These are phyloP conservation scores for Fraxinus dipetala DNA, from an alignment of 305 asterid species.

Conservation along the genomic window DNA sequence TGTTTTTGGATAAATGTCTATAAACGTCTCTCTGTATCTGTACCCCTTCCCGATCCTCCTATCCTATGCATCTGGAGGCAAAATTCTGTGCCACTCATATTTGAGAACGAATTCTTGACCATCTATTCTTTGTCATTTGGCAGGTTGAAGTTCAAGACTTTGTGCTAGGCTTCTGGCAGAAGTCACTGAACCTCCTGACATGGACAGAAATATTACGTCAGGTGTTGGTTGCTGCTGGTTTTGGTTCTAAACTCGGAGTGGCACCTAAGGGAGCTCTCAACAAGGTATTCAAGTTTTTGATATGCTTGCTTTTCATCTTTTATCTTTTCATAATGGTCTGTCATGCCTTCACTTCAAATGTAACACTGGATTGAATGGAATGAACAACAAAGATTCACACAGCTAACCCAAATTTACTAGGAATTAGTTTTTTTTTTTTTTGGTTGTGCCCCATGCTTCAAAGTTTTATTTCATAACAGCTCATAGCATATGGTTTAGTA, in stretches of 20 bases:
- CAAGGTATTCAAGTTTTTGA: conserved; percentile 56
- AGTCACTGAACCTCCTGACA: conserved; percentile 75
- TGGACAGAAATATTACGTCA: conserved; percentile 89
- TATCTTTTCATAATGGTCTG: conserved; percentile 5
- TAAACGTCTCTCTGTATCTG: neutral
- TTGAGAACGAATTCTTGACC: conserved; percentile 9
- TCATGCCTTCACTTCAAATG: neutral
- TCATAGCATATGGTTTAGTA: conserved; percentile 19
- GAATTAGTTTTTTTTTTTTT: neutral
- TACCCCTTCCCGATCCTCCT: neutral
- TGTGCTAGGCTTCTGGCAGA: conserved; percentile 65
- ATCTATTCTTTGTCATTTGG: conserved; percentile 26
- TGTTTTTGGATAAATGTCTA: neutral
- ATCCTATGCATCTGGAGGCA: neutral
- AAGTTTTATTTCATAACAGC: conserved; percentile 14
- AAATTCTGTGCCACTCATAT: neutral
- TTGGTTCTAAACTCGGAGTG: conserved; percentile 60
- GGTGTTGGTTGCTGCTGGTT: conserved; percentile 81
- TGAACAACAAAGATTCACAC: neutral
- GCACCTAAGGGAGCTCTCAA: conserved; percentile 36
- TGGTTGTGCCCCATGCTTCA: neutral
- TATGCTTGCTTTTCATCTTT: conserved; percentile 20
- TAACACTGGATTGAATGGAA: neutral
- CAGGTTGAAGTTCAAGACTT: conserved; percentile 60
- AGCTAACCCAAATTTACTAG: neutral